phyloP scores from a whole-genome alignment of 495 filamentous ascomycete species.

The Penicillium nucicola region DNA sequence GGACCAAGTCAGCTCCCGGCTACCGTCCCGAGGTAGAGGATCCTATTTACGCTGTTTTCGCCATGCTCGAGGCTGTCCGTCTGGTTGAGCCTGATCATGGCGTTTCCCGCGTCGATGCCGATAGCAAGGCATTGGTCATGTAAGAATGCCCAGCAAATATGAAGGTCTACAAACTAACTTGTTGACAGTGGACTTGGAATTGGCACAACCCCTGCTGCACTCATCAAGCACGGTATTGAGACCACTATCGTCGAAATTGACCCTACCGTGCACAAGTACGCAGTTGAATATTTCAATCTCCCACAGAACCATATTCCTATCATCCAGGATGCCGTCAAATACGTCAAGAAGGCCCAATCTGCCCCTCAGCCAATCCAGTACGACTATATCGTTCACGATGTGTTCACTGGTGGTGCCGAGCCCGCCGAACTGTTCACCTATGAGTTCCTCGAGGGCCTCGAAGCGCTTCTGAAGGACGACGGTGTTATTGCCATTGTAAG shows the following conservation, averaged over 20 bases:
- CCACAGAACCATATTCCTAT: constrained; percentile 72
- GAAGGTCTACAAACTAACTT: not conserved
- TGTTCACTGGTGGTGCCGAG: constrained; percentile 97
- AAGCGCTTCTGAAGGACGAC: constrained; percentile 64
- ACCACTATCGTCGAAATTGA: constrained; percentile 95
- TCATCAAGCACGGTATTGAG: constrained; percentile 83
- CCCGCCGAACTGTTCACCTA: constrained; percentile 82
- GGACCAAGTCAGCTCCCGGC: constrained; percentile 42
- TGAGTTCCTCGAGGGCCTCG: constrained; percentile 70
- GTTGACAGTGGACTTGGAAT: constrained; percentile 76
- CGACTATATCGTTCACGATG: constrained; percentile 94
- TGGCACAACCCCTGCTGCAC: constrained; percentile 81
- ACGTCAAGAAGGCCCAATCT: constrained; percentile 55
- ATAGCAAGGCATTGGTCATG: constrained; percentile 83
- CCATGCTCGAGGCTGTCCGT: constrained; percentile 87
- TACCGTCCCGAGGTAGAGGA: constrained; percentile 60
- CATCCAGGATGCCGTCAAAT: constrained; percentile 77
- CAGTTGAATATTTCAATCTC: constrained; percentile 77
- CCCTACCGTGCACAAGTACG: constrained; percentile 80
- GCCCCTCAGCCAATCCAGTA: constrained; percentile 51
- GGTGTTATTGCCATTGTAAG: constrained; percentile 89
- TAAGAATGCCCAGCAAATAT: constrained; percentile 21
- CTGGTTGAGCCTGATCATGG: constrained; percentile 59
- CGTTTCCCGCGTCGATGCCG: constrained; percentile 50
- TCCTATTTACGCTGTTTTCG: constrained; percentile 89